These are phyloP conservation scores for Ophiocordyceps polyrhachis-furcata DNA, from an alignment of 2,329 filamentous ascomycete species.

Conservation along the genomic window DNA sequence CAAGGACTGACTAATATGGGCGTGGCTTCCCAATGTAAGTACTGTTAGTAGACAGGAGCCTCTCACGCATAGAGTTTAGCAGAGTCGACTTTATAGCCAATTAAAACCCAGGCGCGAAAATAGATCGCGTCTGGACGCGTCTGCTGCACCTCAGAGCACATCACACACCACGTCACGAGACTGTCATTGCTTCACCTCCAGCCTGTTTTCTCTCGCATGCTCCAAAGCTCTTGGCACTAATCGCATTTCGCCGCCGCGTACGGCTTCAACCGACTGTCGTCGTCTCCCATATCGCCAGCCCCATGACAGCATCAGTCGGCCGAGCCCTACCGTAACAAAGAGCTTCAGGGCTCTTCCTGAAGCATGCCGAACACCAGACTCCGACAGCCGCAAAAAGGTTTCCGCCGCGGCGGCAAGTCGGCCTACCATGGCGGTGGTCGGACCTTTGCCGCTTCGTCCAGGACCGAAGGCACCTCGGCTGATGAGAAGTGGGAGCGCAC, in stretches of 20 bases:
- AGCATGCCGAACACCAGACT: slow-evolving; percentile 41
- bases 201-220: neutral
- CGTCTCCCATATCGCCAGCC: neutral
- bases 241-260: neutral
- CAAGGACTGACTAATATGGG: neutral
- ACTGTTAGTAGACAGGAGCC: neutral
- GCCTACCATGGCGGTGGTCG: slow-evolving; percentile 50
- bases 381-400: slow-evolving; percentile 43
- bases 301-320: slow-evolving; percentile 6
- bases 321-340: slow-evolving; percentile 6
- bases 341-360: slow-evolving; percentile 2
- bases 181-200: neutral
- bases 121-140: neutral
- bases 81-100: neutral
- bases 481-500: slow-evolving; percentile 86
- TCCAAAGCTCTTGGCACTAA: neutral
- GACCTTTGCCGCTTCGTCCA: slow-evolving; percentile 62
- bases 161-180: neutral
- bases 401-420: slow-evolving; percentile 48
- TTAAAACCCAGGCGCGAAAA: neutral
- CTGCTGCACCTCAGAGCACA: neutral
- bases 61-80: neutral
- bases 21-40: neutral
- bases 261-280: neutral
- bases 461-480: slow-evolving; percentile 70